Conservation (phyloP, 257 asterid species). For the Ophiorrhiza pumila region DNA sequence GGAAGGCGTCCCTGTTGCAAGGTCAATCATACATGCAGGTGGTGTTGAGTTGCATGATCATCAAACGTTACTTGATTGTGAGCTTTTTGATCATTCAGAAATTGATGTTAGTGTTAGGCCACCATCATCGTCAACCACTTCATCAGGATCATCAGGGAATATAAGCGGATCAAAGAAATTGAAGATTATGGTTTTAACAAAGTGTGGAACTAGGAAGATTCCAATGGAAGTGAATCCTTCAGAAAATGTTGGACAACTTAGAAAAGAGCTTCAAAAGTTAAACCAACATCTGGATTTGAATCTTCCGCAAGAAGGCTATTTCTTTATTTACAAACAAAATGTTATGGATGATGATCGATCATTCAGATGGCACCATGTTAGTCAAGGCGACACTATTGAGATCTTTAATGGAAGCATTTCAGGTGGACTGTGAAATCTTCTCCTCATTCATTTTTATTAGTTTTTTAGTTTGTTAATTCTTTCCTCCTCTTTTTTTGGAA, state of each 20-base stretch:
- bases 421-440: constrained; percentile 38
- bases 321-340: constrained; percentile 55
- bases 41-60: constrained; percentile 46
- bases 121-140: constrained; percentile 19
- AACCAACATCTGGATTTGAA: constrained; percentile 32
- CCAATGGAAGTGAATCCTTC: constrained; percentile 43
- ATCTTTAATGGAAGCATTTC: constrained; percentile 61
- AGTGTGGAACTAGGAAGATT: constrained; percentile 35
- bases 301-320: constrained; percentile 57
- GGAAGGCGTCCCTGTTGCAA: constrained; percentile 28
- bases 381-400: constrained; percentile 60
- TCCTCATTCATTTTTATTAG: neutral
- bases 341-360: constrained; percentile 76
- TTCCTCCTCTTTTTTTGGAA: too few relatives aligned
- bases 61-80: constrained; percentile 32
- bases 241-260: constrained; percentile 49
- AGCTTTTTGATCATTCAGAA: constrained; percentile 34
- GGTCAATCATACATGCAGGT: constrained; percentile 28
- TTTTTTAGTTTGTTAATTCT: neutral
- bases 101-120: constrained; percentile 32
- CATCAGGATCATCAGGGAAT: constrained; percentile 26
- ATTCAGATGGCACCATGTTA: constrained; percentile 67
- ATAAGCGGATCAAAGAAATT: constrained; percentile 17
- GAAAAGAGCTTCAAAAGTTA: constrained; percentile 41
- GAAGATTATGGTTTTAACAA: constrained; percentile 30